Evolutionary conservation across 1,284 basidiomycete genomes (phyloP), one percentile per base, ranked within the genome.

Genomic region (Cystobasidium pallidum): DNA sequence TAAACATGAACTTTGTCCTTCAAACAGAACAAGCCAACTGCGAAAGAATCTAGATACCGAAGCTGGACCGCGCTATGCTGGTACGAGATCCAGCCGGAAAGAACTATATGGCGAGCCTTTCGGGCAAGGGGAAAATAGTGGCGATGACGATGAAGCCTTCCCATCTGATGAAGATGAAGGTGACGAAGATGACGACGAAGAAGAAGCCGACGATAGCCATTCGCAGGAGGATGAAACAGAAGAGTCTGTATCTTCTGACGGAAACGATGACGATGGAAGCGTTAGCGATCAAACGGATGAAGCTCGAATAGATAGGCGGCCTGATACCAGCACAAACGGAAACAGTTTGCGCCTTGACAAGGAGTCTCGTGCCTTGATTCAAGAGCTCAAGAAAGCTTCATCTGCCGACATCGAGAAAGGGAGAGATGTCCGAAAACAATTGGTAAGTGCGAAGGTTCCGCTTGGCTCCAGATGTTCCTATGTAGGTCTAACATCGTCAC

Each of bases 381-480:
- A 83, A 8, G 83, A 83, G 43, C 81, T 90, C 68, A 86, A 83
- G 75, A 84, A 85, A 79, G 86, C 84, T 30, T 85, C 87, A 74
- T 85, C 88, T 80, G 91, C 78, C 10, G 84, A 85, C 72, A 79
- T 84, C 57, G 80, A 82, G 49, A 86, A 96, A 81, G 94, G 93
- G 1, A 86, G 86, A 75, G 91, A 90, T 10, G 88, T 97, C 73
- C 85, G 87, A 66, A 86, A 86, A 75, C 94, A 97, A 82, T 86
- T 92, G 71, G 93, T 91, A 78, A 34, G 54, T 57, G 11, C 26
- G 26, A 76, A 88, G 76, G 88, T 84, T 51, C 21, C 59, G 24
- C 75, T 66, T 66, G 11, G 43, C 19, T 34, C 19, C 28, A 32
- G n/a, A 28, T 17, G n/a, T 19, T 55, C 11, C 3, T 24, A 19